Conservation (phyloP, 2,329 filamentous ascomycete species). For the Fusarium humuli region DNA sequence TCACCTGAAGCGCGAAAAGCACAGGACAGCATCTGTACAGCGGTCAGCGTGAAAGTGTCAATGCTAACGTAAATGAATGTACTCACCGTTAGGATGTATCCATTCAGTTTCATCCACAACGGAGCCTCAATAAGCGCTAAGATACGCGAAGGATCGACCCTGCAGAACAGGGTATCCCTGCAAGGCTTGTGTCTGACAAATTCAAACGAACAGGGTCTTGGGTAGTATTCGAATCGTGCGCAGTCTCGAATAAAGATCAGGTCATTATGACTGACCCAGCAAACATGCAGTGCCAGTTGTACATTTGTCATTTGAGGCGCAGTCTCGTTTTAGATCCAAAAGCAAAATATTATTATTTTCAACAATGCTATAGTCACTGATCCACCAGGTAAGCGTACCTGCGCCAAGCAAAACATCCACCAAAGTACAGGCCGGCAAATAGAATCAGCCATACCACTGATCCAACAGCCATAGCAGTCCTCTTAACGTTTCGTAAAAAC, state of each 20-base stretch:
- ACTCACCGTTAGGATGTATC: background rate
- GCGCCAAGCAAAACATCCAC: slow-evolving; percentile 5
- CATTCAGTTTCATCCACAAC: background rate
- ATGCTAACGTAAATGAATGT: background rate
- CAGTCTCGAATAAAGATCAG: background rate
- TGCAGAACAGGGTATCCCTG: background rate
- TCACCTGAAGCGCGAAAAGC: background rate
- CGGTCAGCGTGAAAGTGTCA: background rate
- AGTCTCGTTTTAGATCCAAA: background rate
- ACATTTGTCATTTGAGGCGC: background rate
- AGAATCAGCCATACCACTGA: slow-evolving; percentile 32
- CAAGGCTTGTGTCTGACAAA: background rate
- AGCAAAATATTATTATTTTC: background rate
- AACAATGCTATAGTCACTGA: background rate
- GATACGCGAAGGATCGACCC: slow-evolving; percentile 6
- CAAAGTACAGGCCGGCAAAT: slow-evolving; percentile 15
- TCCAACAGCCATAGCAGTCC: slow-evolving; percentile 33
- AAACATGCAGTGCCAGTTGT: background rate
- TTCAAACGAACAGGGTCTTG: background rate
- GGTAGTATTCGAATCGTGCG: background rate
- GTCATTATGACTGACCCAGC: background rate
- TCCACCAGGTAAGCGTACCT: background rate
- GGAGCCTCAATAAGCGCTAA: background rate
- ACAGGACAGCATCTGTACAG: background rate
- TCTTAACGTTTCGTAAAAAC: slow-evolving; percentile 36